Base-by-base conservation (phyloP, 257 asterid species). In the Linaria vulgaris region DNA sequence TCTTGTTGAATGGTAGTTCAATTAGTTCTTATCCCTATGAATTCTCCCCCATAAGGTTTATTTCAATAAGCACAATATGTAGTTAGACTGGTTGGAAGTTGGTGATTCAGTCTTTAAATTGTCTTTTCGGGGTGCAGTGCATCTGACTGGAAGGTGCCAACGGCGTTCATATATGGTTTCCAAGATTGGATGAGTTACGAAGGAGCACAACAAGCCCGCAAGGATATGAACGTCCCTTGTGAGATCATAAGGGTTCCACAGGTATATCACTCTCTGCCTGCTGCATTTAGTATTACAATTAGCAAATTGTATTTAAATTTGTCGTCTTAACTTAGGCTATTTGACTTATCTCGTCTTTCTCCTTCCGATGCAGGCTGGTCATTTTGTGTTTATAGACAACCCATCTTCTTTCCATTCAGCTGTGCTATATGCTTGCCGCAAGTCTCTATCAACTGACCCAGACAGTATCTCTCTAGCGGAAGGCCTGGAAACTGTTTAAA, bases 141-240 rank as follows among this genome's bases (percentile, higher is more conserved):
- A 22, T 71, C 92, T 0, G 95, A 85, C 19, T 88, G 91, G 95
- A 88, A 82, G 77, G 95, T 88, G 63, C 92, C 96, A 8, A 88
- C 90, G 6, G 68, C 95, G 25, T 88, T 88, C 74, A 88, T 88
- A n/a, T 88, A 88, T 59, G 96, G 96, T 44, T 12, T 69, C 66
- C 71, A 88, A 53, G 96, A 88, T 76, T 88, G 96, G 96, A 88
- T 88, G 96, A 74, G 77, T 67, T 88, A 81, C 74, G 57, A 79
- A 80, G 95, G 90, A 55, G 95, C 96, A 6, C 82, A 78, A 66
- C 83, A 78, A 58, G 91, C 91, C 38, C 87, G 92, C 30, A 79
- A 83, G 77, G 63, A 65, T 27, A 85, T 83, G 96, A 83, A 80
- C 66, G 90, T 83, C 64, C 96, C 88, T 1, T 85, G 90, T 46